A percentile compares a stretch with the other conserved stretches of the same genome.
Conservation (phyloP, 345 rosid species). For the Eucalyptus pumila region DNA sequence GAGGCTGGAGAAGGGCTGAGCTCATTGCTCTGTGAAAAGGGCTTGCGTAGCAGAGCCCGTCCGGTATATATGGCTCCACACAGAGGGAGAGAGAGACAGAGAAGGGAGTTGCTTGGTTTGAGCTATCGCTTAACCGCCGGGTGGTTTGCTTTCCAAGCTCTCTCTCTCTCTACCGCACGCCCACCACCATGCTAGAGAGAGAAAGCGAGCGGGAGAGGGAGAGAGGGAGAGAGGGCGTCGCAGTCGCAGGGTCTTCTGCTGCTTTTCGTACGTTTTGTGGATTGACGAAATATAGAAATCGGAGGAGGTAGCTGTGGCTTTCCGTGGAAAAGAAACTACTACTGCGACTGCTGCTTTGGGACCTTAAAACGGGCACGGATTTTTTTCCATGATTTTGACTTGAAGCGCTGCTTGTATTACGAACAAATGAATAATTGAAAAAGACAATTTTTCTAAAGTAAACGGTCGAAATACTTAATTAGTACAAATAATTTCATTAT, state of each 20-base stretch:
- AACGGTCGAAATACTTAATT: not conserved
- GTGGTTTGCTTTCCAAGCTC: slow-evolving; percentile 1
- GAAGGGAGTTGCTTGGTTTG: not conserved
- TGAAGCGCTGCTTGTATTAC: not conserved
- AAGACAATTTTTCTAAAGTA: too few species aligned
- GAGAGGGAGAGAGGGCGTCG: not conserved
- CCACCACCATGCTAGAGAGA: not conserved
- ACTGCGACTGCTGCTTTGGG: not conserved
- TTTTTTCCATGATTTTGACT: not conserved
- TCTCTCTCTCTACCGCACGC: not conserved
- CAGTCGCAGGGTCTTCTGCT: not conserved
- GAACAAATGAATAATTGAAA: too few species aligned
- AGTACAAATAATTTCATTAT: not conserved
- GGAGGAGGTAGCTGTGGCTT: not conserved
- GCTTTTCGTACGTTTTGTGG: not conserved
- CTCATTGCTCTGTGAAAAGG: not conserved
- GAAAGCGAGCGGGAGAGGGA: not conserved
- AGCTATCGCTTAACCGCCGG: not conserved
- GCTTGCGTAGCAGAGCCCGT: not conserved
- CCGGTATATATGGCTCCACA: not conserved
- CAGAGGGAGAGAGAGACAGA: not conserved
- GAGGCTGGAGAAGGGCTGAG: not conserved
- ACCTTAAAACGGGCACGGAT: too few species aligned
- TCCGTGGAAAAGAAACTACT: not conserved
- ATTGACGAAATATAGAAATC: not conserved